Conservation (phyloP, 192 early-diverging fungal species). For the Chytriomyces sp. region DNA sequence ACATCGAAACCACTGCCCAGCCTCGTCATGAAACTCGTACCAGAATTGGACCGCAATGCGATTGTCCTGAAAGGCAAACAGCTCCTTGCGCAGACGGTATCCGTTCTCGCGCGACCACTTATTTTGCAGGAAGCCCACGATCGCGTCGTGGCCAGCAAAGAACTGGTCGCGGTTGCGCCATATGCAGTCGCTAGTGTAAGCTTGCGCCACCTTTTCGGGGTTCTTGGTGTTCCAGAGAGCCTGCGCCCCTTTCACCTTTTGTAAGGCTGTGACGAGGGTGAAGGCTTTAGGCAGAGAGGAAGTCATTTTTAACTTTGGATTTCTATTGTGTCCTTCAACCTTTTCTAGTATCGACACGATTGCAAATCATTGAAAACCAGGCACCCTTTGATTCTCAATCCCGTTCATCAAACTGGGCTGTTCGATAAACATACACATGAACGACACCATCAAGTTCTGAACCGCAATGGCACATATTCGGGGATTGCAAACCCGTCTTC, state of each 20-base stretch:
- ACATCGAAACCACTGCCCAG: conserved; percentile 29
- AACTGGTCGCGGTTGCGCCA: conserved; percentile 53
- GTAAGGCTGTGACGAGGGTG: conserved; percentile 33
- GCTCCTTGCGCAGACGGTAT: conserved; percentile 52
- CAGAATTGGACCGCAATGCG: conserved; percentile 54
- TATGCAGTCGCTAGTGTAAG: conserved; percentile 27
- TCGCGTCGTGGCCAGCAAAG: conserved; percentile 38
- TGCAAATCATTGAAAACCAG: too few species aligned
- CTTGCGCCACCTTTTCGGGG: conserved; percentile 34
- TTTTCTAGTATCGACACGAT: too few species aligned
- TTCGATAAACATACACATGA: too few species aligned
- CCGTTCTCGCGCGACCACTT: conserved; percentile 46
- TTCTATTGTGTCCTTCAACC: too few species aligned
- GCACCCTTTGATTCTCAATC: too few species aligned
- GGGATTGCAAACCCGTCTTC: not conserved
- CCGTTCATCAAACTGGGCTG: too few species aligned
- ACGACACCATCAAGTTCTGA: too few species aligned
- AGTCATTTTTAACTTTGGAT: too few species aligned
- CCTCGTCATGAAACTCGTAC: conserved; percentile 50
- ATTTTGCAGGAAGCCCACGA: conserved; percentile 36
- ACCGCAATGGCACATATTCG: conserved; percentile 9
- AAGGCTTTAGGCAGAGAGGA: conserved; percentile 19
- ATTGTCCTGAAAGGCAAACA: conserved; percentile 48
- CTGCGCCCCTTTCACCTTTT: conserved; percentile 44
- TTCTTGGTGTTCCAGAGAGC: conserved; percentile 43